Base-by-base conservation (phyloP, 805 yeast species). In the Vanderwaltozyma yarrowii region DNA sequence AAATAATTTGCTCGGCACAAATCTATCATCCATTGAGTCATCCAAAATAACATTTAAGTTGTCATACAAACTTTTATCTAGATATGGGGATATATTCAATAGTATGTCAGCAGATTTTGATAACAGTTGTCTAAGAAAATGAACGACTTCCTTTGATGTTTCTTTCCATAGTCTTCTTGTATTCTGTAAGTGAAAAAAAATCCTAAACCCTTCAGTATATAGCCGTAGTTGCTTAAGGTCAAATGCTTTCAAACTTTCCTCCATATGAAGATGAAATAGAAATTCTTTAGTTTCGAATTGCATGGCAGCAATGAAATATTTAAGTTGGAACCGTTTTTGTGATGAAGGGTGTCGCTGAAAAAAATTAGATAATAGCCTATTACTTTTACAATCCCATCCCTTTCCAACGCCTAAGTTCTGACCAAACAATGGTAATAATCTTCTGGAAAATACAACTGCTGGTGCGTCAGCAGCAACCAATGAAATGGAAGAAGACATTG, bases 131-230 rank as follows among this genome's bases (percentile, higher is more conserved):
- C 11, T 24, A 8, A 24, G 4, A 8, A 11, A 11, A 24, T 24
- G n/a, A 4, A 12, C 4, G 5, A 24, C 11, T 8, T 11, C 13
- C 7, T 11, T 11, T 9, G n/a, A 11, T 17, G 56, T 45, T 16
- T 38, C 42, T 18, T 45, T 32, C 18, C 58, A 41, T 23, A 52
- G 30, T 24, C 33, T 39, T 7, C 50, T 45, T 17, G 49, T 49
- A 3, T 45, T 37, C 13, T 39, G 37, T 19, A 50, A 44, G 14
- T 51, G 40, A 16, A 59, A 51, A 33, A 54, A 56, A 2, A 54
- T 42, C 40, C 51, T 56, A 32, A 64, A 47, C 5, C 64, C 62
- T 18, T 65, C 64, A 3, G 58, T 53, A 5, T 60, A 52, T 18
- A 62, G 46, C 21, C 51, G 49, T 35, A 64, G 38, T 10, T 54